Evolutionary conservation across 306 rosid genomes (phyloP).

Genomic region (Cucumis hystrix): DNA sequence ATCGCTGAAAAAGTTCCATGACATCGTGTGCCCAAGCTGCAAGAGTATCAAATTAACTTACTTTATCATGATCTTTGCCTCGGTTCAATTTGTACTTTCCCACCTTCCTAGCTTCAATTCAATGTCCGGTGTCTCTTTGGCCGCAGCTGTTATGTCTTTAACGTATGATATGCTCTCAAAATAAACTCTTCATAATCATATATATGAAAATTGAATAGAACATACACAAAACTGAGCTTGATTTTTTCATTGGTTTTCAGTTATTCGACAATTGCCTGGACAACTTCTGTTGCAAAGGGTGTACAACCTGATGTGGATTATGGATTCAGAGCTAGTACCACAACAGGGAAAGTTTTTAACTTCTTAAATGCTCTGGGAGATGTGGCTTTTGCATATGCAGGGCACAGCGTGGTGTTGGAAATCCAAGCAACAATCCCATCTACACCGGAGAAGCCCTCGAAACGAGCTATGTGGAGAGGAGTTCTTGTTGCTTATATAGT

Average conservation of each 20-base stretch:
- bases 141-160: slow-evolving; percentile 38
- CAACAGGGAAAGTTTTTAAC: slow-evolving; percentile 40
- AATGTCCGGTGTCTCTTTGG: slow-evolving; percentile 37
- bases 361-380: slow-evolving; percentile 66
- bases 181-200: background rate
- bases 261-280: slow-evolving; percentile 92
- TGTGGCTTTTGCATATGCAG: slow-evolving; percentile 89
- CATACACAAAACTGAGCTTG: background rate
- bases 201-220: too few species aligned
- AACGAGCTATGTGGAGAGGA: slow-evolving; percentile 93
- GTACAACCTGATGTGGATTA: slow-evolving; percentile 43
- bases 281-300: slow-evolving; percentile 45
- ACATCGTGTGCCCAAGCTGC: slow-evolving; percentile 14
- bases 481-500: slow-evolving; percentile 69
- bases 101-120: slow-evolving; percentile 47
- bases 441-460: slow-evolving; percentile 79
- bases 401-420: slow-evolving; percentile 89
- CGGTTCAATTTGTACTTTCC: slow-evolving; percentile 43
- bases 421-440: slow-evolving; percentile 96
- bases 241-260: slow-evolving; percentile 24
- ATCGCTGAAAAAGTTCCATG: slow-evolving; percentile 39
- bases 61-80: slow-evolving; percentile 49
- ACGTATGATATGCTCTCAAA: slow-evolving; percentile 13
- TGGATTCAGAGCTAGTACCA: slow-evolving; percentile 25
- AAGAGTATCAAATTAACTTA: slow-evolving; percentile 25